Conservation (phyloP, 2,329 filamentous ascomycete genomes). For the Ophiosphaerella korrae region DNA sequence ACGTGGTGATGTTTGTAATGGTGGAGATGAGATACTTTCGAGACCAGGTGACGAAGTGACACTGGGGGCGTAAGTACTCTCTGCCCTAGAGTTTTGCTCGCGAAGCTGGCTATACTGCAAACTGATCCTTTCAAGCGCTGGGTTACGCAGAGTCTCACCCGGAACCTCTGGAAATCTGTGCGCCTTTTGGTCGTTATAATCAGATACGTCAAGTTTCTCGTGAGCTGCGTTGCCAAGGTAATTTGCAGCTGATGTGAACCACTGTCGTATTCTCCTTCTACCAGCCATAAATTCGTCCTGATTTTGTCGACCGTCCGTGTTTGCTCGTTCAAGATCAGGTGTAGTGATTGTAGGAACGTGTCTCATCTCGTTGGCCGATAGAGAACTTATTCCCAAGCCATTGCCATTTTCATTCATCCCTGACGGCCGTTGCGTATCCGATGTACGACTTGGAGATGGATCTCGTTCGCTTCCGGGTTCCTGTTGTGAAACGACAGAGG, state of each 20-base stretch:
- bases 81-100: conserved; percentile 46
- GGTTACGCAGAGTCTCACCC: conserved; percentile 58
- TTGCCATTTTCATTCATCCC: neutral
- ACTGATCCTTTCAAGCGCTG: conserved; percentile 46
- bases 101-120: conserved; percentile 50
- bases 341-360: conserved; percentile 23
- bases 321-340: conserved; percentile 4
- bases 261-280: conserved; percentile 36
- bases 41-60: conserved; percentile 33
- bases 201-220: conserved; percentile 53
- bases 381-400: conserved; percentile 18
- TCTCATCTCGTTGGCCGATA: conserved; percentile 17
- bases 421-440: conserved; percentile 1
- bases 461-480: conserved; percentile 29
- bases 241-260: conserved; percentile 52
- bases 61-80: conserved; percentile 46
- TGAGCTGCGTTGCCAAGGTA: conserved; percentile 56
- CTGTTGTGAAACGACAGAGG: conserved; percentile 9
- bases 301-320: conserved; percentile 1
- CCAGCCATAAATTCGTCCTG: conserved; percentile 20
- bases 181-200: conserved; percentile 55
- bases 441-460: conserved; percentile 4
- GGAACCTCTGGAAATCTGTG: conserved; percentile 62
- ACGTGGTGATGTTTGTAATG: conserved; percentile 7
- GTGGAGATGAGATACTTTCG: conserved; percentile 24